phyloP scores from a whole-genome alignment of 176 grass and related monocot genomes.

The Aegilops speltoides region DNA sequence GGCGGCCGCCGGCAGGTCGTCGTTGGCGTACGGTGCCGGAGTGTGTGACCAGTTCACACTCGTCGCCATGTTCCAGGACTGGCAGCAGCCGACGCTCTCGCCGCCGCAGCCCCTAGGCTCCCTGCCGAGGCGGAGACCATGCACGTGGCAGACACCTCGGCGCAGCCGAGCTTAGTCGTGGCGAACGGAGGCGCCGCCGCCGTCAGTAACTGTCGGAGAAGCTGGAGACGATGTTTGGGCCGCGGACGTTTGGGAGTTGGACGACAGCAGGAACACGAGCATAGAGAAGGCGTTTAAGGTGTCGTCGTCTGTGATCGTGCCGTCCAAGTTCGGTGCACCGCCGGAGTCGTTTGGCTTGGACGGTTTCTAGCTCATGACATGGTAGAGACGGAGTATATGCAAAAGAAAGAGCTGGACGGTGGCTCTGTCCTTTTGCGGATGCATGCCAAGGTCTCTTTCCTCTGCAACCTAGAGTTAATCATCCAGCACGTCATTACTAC shows the following conservation, averaged over 20 bases:
- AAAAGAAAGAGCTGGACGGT: too few relatives aligned
- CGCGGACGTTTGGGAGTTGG: background rate
- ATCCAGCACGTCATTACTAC: too few relatives aligned
- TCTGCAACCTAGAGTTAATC: too few relatives aligned
- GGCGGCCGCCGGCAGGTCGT: too few relatives aligned
- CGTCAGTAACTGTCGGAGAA: background rate
- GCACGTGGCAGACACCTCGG: slow-evolving; percentile 23
- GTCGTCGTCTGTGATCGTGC: slow-evolving; percentile 13
- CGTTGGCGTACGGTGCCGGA: too few relatives aligned
- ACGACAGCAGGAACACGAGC: background rate
- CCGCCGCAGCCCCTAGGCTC: too few relatives aligned
- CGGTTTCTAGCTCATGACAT: slow-evolving; percentile 17
- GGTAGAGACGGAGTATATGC: too few relatives aligned
- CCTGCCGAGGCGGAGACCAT: background rate
- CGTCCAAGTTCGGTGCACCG: slow-evolving; percentile 29
- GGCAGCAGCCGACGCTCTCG: too few relatives aligned
- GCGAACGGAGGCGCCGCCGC: slow-evolving; percentile 34
- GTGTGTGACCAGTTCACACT: too few relatives aligned
- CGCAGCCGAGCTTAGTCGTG: slow-evolving; percentile 65
- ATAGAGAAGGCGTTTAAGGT: slow-evolving; percentile 22
- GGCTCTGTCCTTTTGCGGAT: too few relatives aligned
- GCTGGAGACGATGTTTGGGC: background rate
- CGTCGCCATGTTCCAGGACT: too few relatives aligned
- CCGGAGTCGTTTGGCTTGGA: background rate
- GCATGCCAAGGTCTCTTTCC: too few relatives aligned